A percentile compares a stretch with the other conserved stretches of the same genome.
phyloP scores from a whole-genome alignment of 768 basidiomycete species.

The Amanita phalloides region DNA sequence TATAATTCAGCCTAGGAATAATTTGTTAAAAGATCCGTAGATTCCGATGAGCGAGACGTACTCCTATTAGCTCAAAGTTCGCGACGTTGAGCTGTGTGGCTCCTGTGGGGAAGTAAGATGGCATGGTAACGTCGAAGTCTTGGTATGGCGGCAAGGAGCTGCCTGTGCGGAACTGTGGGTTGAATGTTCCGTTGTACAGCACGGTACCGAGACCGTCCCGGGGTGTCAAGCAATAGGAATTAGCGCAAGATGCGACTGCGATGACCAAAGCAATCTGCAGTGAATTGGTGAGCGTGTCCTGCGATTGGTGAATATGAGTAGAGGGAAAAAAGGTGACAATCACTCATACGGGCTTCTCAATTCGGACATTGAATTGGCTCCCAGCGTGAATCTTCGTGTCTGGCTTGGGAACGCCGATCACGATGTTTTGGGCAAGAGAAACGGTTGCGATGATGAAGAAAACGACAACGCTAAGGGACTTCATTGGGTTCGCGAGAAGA shows the following conservation, averaged over 20 bases:
- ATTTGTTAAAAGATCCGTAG: too few species aligned
- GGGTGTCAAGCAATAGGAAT: conserved; percentile 13
- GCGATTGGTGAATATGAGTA: conserved; percentile 9
- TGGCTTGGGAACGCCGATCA: conserved; percentile 29
- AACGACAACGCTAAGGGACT: not conserved
- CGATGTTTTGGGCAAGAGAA: conserved; percentile 28
- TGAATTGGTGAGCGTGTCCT: conserved; percentile 27
- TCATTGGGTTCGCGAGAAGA: not conserved
- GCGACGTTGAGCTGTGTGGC: conserved; percentile 24
- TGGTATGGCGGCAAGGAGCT: conserved; percentile 27
- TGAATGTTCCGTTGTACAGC: conserved; percentile 37
- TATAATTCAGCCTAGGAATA: too few species aligned
- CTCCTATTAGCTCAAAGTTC: conserved; percentile 27
- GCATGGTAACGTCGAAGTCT: conserved; percentile 33
- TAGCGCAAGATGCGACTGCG: conserved; percentile 26
- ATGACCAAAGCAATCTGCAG: conserved; percentile 36
- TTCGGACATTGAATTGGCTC: conserved; percentile 26
- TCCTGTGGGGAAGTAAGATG: conserved; percentile 16
- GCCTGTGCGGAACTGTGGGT: conserved; percentile 20
- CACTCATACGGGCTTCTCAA: conserved; percentile 39
- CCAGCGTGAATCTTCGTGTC: conserved; percentile 26
- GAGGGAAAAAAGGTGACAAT: too few species aligned
- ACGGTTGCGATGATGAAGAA: conserved; percentile 13
- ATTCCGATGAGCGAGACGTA: conserved; percentile 14
- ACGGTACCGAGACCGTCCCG: conserved; percentile 25